Evolutionary conservation across 257 asterid genomes (phyloP).

Genomic region (Primulina tabacum): DNA sequence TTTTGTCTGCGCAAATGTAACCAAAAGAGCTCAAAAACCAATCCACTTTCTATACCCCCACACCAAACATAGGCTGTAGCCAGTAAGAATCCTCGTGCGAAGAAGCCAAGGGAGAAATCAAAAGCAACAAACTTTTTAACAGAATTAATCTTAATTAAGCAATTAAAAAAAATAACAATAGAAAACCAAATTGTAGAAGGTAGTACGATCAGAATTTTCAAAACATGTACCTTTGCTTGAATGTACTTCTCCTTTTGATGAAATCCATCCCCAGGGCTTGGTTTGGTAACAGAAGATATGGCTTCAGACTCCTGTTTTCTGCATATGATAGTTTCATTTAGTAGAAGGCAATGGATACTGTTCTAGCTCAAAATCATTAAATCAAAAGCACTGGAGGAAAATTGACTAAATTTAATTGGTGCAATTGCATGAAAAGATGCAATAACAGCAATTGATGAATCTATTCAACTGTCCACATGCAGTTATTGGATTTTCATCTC

Average conservation of each 20-base stretch:
- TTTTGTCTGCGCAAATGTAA: constrained; percentile 10
- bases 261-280: constrained; percentile 58
- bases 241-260: constrained; percentile 71
- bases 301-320: constrained; percentile 42
- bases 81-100: not conserved
- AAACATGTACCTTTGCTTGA: constrained; percentile 75
- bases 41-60: constrained; percentile 16
- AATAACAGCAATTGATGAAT: constrained; percentile 5
- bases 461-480: not conserved
- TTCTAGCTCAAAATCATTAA: constrained; percentile 17
- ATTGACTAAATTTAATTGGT: not conserved
- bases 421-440: constrained; percentile 10
- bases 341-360: constrained; percentile 13
- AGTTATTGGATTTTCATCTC: not conserved
- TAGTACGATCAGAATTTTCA: constrained; percentile 11
- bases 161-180: not conserved
- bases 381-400: constrained; percentile 14
- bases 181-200: constrained; percentile 3
- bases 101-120: not conserved
- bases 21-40: constrained; percentile 13
- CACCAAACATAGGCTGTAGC: not conserved
- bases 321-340: constrained; percentile 25
- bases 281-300: constrained; percentile 52
- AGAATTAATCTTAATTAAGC: not conserved
- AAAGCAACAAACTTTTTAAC: not conserved